Base-by-base conservation (phyloP, 148 eudicot genomes). In the Chenopodium suecicum region DNA sequence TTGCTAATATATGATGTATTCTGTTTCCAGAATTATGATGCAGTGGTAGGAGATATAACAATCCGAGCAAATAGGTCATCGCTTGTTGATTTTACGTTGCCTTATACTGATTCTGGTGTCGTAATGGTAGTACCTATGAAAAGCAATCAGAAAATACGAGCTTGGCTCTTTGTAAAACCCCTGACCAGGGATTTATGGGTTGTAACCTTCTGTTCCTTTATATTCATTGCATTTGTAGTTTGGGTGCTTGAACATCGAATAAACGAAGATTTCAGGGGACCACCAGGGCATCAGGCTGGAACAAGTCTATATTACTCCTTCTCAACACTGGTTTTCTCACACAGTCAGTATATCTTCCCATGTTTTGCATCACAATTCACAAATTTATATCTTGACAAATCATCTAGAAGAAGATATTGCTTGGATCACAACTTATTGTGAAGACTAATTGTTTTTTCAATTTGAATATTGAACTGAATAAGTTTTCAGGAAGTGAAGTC, bases 271-370 rank as follows among this genome's bases (percentile, higher is more conserved):
- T 90, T 91, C 64, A 81, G 91, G 60, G 94, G 92, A 9, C 89
- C 95, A 7, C 89, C 89, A 10, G 22, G n/a, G 70, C 34, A 91
- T 71, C 98, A 90, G 84, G 85, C 85, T 60, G 93, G 96, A 32
- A 87, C 89, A 74, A 90, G 90, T 20, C 84, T 92, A 27, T 94
- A 90, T 88, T 94, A 92, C 83, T 83, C 96, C 32, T 90, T 94
- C 87, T 90, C 96, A 4, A 86, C 92, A 6, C 84, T 94, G 78
- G 94, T 91, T 67, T 94, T 94, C 72, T 89, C 98, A 9, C 91
- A 94, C 46, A 91, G 95, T 94, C 85, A 92, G 92, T 81, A 47
- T 31, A 62, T 70, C 65, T 20, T 62, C 65, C 65, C 60, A 54
- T 54, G 4, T 17, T 54, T 54, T 3, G 4, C 60, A 12, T 3